Conservation (phyloP, 352 stramenopile genomes). For the Plasmopara halstedii region DNA sequence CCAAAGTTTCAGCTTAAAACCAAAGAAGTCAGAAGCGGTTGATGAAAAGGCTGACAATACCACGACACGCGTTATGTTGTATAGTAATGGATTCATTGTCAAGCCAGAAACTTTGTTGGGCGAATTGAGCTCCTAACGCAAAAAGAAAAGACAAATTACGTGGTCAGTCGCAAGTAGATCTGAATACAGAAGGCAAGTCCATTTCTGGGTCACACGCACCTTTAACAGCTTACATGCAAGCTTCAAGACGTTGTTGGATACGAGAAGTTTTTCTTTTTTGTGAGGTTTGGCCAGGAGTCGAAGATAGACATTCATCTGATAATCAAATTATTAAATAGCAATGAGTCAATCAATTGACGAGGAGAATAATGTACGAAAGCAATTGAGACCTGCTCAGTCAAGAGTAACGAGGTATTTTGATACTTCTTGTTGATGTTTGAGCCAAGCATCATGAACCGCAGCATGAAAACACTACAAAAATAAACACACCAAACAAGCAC, state of each 20-base stretch:
- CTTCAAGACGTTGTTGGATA: slow-evolving; percentile 88
- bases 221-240: slow-evolving; percentile 88
- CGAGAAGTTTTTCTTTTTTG: slow-evolving; percentile 85
- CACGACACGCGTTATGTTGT: slow-evolving; percentile 85
- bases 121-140: slow-evolving; percentile 70
- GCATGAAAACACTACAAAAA: slow-evolving; percentile 69
- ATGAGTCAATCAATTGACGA: slow-evolving; percentile 1
- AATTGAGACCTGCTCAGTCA: slow-evolving; percentile 78
- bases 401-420: slow-evolving; percentile 85
- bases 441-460: slow-evolving; percentile 88
- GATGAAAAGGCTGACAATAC: slow-evolving; percentile 86
- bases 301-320: slow-evolving; percentile 83
- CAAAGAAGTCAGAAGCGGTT: slow-evolving; percentile 85
- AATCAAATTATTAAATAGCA: slow-evolving; percentile 7
- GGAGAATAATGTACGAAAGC: slow-evolving; percentile 1
- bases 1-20: slow-evolving; percentile 89
- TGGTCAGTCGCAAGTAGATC: slow-evolving; percentile 16
- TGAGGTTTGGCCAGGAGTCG: slow-evolving; percentile 74
- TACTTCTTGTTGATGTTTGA: slow-evolving; percentile 90
- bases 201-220: slow-evolving; percentile 30
- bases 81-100: slow-evolving; percentile 87
- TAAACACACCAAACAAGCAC: slow-evolving; percentile 3
- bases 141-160: slow-evolving; percentile 5
- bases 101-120: slow-evolving; percentile 87
- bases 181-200: too few species aligned